These are phyloP conservation scores for carrot (Daucus carota) DNA, from an alignment of 129 eudicot species.

Conservation along the genomic window DNA sequence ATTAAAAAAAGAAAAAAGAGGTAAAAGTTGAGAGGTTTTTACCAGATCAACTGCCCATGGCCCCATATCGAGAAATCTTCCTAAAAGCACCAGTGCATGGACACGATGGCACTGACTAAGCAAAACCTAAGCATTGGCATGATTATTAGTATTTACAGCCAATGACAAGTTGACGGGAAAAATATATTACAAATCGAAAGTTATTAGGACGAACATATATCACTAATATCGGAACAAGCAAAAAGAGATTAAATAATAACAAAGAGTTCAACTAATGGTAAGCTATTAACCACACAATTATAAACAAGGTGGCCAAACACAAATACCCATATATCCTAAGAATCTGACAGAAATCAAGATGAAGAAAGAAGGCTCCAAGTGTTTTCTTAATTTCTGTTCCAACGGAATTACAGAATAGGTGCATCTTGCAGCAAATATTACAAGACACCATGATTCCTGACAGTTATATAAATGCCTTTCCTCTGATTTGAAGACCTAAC, in stretches of 20 bases:
- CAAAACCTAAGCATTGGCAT: conserved; percentile 46
- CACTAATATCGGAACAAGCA: neutral
- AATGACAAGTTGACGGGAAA: neutral
- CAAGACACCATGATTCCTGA: neutral
- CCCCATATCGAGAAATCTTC: conserved; percentile 97
- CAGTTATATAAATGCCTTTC: neutral
- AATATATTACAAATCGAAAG: neutral
- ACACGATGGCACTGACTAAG: conserved; percentile 93
- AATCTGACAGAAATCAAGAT: neutral
- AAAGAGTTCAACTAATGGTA: neutral
- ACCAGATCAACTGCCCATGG: conserved; percentile 99
- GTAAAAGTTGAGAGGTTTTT: conserved; percentile 8
- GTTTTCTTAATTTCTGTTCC: neutral
- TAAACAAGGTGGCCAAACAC: neutral
- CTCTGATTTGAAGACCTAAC: neutral
- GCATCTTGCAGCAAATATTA: neutral
- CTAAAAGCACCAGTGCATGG: conserved; percentile 95
- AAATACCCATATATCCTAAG: too few relatives aligned
- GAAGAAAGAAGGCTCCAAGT: neutral
- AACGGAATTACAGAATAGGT: neutral
- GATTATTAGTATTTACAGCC: neutral
- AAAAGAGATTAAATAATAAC: neutral
- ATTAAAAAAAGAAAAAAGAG: conserved; percentile 1
- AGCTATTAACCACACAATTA: neutral
- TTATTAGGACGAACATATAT: neutral